Conservation (phyloP, 441 rosid species). For the Geranium incanum region DNA sequence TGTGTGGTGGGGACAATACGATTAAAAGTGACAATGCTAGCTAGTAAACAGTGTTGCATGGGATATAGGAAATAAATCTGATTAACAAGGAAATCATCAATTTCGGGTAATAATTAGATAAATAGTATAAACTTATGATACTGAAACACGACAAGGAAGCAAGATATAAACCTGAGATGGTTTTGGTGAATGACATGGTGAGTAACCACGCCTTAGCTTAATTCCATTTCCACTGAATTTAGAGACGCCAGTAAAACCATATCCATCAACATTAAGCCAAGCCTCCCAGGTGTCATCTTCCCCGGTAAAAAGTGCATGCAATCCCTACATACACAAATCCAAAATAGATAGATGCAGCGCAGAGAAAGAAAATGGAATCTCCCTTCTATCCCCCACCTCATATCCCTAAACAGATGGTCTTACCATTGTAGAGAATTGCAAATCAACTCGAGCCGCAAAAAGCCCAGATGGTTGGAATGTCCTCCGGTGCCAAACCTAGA, state of each 20-base stretch:
- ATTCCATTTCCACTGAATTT: conserved; percentile 61
- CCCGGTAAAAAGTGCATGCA: conserved; percentile 86
- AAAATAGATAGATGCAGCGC: conserved; percentile 17
- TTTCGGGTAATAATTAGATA: not conserved
- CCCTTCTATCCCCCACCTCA: conserved; percentile 6
- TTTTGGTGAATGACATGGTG: conserved; percentile 57
- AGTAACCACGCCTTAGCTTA: conserved; percentile 89
- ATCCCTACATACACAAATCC: conserved; percentile 51
- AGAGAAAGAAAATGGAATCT: conserved; percentile 11
- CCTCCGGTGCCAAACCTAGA: conserved; percentile 92
- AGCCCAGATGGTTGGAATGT: conserved; percentile 92
- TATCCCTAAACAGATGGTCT: conserved; percentile 16
- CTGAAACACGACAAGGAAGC: conserved; percentile 2
- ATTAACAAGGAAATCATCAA: not conserved
- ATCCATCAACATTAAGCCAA: conserved; percentile 77
- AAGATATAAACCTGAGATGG: conserved; percentile 63
- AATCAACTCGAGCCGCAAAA: conserved; percentile 92
- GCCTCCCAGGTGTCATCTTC: conserved; percentile 98
- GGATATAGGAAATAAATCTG: not conserved
- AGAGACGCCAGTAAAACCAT: conserved; percentile 64
- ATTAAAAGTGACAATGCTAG: not conserved
- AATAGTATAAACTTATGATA: not conserved
- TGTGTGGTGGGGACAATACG: not conserved
- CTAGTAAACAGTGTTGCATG: not conserved
- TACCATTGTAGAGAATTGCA: conserved; percentile 89